phyloP scores from a whole-genome alignment of 2,329 filamentous ascomycete species.

The Corinectria fuckeliana region DNA sequence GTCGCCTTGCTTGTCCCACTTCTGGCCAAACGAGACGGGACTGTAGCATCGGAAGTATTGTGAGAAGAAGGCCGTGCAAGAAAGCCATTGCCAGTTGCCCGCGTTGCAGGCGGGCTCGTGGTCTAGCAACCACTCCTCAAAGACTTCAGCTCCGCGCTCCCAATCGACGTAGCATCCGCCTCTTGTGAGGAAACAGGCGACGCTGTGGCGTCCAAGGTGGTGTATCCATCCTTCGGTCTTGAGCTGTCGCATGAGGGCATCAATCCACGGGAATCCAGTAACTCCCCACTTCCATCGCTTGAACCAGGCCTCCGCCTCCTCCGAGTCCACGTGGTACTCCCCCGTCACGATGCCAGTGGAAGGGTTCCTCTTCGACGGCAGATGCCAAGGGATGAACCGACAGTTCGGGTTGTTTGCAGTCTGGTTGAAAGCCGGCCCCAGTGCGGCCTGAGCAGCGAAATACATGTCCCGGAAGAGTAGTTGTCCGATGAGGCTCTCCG shows the following conservation, averaged over 20 bases:
- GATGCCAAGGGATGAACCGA: slow-evolving; percentile 81
- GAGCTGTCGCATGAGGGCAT: slow-evolving; percentile 80
- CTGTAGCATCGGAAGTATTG: slow-evolving; percentile 76
- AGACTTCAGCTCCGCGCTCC: slow-evolving; percentile 80
- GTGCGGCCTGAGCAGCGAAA: slow-evolving; percentile 74
- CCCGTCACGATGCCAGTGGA: slow-evolving; percentile 58
- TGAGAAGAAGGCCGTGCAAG: slow-evolving; percentile 76
- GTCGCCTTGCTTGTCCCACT: slow-evolving; percentile 73
- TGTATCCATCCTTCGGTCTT: slow-evolving; percentile 79
- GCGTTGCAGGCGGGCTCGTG: slow-evolving; percentile 77
- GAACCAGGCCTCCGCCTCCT: slow-evolving; percentile 69
- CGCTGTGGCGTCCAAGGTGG: slow-evolving; percentile 77
- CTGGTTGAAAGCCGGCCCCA: slow-evolving; percentile 69
- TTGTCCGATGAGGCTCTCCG: slow-evolving; percentile 75
- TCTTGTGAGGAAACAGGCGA: slow-evolving; percentile 81
- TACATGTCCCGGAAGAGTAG: slow-evolving; percentile 85
- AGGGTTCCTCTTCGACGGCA: slow-evolving; percentile 65
- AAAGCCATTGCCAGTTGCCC: slow-evolving; percentile 82
- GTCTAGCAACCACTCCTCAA: slow-evolving; percentile 77
- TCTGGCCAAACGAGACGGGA: slow-evolving; percentile 74
- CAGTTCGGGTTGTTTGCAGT: slow-evolving; percentile 69
- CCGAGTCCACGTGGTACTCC: slow-evolving; percentile 68
- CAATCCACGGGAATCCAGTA: slow-evolving; percentile 83
- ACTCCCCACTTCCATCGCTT: slow-evolving; percentile 70
- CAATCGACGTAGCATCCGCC: slow-evolving; percentile 81